Evolutionary conservation across 345 rosid species (phyloP).

Genomic region (Eucalyptus marginata): DNA sequence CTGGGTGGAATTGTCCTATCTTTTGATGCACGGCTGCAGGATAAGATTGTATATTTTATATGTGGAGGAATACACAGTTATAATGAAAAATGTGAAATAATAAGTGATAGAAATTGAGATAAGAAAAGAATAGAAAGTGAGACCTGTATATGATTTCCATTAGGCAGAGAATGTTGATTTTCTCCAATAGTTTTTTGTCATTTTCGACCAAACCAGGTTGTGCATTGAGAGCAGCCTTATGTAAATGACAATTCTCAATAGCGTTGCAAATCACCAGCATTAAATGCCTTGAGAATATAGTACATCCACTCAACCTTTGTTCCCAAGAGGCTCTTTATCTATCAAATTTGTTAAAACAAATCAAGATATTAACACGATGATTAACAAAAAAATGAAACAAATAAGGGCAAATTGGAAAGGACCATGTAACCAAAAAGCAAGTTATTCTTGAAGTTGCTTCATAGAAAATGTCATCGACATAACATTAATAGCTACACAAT

Average conservation of each 20-base stretch:
- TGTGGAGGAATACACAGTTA: background rate
- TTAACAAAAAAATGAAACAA: background rate
- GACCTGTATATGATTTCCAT: conserved; percentile 97
- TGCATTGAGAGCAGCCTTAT: background rate
- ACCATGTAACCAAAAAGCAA: background rate
- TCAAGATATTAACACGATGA: background rate
- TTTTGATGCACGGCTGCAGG: conserved; percentile 74
- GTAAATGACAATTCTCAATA: conserved; percentile 2
- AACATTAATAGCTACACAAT: background rate
- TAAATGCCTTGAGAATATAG: conserved; percentile 19
- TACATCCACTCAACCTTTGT: conserved; percentile 94
- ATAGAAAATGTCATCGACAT: background rate
- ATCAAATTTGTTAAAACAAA: background rate
- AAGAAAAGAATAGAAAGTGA: no score
- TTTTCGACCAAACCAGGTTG: conserved; percentile 95
- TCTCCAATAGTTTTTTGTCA: conserved; percentile 77
- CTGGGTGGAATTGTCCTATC: conserved; percentile 83
- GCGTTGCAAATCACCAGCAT: background rate
- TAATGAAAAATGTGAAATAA: background rate
- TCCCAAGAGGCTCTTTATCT: conserved; percentile 85
- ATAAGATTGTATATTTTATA: background rate
- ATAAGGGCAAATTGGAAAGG: background rate
- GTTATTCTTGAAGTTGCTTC: background rate
- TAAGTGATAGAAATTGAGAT: background rate
- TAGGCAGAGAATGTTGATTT: conserved; percentile 90